phyloP scores from a whole-genome alignment of 192 early-diverging fungal species.

The Entrophospora sp. region DNA sequence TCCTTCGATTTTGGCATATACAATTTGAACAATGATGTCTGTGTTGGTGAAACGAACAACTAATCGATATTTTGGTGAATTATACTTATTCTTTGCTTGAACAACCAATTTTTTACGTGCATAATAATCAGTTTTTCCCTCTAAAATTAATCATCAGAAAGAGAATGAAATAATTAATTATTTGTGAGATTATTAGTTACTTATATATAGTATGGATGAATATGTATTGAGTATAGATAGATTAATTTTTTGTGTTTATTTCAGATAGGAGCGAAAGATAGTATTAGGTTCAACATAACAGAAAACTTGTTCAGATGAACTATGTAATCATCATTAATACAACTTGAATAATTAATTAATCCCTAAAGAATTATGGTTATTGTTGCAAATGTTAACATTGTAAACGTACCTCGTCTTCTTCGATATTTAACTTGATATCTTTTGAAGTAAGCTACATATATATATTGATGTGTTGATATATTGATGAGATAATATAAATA shows the following conservation, averaged over 20 bases:
- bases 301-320: constrained; percentile 64
- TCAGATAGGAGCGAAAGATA: constrained; percentile 92
- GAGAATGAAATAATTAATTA: not conserved
- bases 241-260: no score
- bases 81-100: constrained; percentile 99
- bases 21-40: constrained; percentile 93
- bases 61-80: constrained; percentile 99
- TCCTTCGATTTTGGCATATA: constrained; percentile 97
- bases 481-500: not conserved
- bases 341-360: not conserved
- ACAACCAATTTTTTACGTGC: constrained; percentile 96
- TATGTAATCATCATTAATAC: constrained; percentile 66
- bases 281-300: constrained; percentile 50
- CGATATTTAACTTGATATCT: constrained; percentile 99
- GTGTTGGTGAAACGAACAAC: constrained; percentile 99
- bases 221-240: no score
- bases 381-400: not conserved
- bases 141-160: constrained; percentile 32
- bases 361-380: not conserved
- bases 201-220: not conserved
- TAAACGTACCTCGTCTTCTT: constrained; percentile 83
- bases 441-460: constrained; percentile 87
- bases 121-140: constrained; percentile 99
- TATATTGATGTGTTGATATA: not conserved
- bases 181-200: not conserved